Percentiles rank a stretch among this genome's conserved stretches.
Conservation (phyloP, 768 basidiomycete genomes). For the Tricholoma matsutake region DNA sequence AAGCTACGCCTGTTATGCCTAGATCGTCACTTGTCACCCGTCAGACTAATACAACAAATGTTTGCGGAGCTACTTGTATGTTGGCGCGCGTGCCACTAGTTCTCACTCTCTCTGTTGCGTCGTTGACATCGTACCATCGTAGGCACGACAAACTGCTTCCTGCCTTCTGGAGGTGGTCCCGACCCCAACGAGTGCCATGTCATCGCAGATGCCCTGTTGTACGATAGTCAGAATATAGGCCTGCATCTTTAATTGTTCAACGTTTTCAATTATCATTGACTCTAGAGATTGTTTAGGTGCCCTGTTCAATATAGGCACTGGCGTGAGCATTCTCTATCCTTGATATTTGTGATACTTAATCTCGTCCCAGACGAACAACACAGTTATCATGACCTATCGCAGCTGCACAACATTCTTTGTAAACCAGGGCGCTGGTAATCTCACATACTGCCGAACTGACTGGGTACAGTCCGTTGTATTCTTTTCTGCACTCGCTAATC, state of each 20-base stretch:
- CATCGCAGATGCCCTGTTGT: slow-evolving; percentile 2
- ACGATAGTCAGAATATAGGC: slow-evolving; percentile 3
- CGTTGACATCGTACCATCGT: background rate
- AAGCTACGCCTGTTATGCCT: background rate
- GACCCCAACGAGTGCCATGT: slow-evolving; percentile 5
- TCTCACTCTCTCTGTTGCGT: background rate
- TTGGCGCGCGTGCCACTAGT: background rate
- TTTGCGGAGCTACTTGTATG: background rate
- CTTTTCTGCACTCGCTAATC: background rate
- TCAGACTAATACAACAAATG: background rate
- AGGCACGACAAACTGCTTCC: slow-evolving; percentile 1
- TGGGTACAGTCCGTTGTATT: background rate
- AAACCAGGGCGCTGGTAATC: background rate
- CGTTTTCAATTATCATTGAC: background rate
- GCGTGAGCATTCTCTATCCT: background rate
- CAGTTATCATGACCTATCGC: background rate
- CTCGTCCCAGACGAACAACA: background rate
- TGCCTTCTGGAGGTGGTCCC: slow-evolving; percentile 1
- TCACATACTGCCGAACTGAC: slow-evolving; percentile 1
- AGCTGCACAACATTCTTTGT: slow-evolving; percentile 3
- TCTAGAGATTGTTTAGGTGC: background rate
- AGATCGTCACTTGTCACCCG: background rate
- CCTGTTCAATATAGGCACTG: background rate
- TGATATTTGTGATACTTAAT: background rate
- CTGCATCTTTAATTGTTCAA: background rate